Evolutionary conservation across 768 basidiomycete species (phyloP).

Genomic region (Royoungia palumana): DNA sequence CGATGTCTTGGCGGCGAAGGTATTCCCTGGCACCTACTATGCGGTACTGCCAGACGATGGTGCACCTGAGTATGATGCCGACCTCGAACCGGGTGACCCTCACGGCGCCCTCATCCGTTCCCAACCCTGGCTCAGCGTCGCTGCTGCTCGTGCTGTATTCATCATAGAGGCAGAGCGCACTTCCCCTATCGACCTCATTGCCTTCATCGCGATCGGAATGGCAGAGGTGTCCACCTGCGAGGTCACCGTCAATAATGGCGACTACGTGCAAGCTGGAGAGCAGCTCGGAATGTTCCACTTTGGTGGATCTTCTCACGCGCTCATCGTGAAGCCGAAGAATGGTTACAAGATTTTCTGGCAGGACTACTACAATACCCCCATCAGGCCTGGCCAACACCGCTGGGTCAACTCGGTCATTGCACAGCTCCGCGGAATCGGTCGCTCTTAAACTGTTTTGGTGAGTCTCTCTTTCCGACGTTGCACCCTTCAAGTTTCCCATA

Average conservation of each 20-base stretch:
- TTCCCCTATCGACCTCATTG: constrained; percentile 46
- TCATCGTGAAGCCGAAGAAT: constrained; percentile 33
- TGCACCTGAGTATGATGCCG: background rate
- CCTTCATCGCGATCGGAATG: constrained; percentile 59
- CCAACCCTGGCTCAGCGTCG: constrained; percentile 40
- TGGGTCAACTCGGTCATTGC: constrained; percentile 11
- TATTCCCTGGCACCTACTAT: constrained; percentile 23
- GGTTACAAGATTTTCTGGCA: constrained; percentile 12
- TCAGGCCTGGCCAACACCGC: background rate
- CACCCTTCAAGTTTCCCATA: no score
- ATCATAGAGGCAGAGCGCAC: constrained; percentile 52
- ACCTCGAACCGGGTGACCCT: constrained; percentile 7
- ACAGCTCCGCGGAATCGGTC: no score
- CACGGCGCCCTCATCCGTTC: constrained; percentile 24
- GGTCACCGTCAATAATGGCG: constrained; percentile 43
- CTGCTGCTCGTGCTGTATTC: constrained; percentile 50
- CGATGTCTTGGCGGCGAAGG: constrained; percentile 32
- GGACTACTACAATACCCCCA: background rate
- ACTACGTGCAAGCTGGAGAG: constrained; percentile 48
- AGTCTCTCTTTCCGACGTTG: no score
- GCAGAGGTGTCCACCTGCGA: constrained; percentile 59
- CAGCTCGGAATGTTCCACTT: constrained; percentile 62
- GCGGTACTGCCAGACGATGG: constrained; percentile 11
- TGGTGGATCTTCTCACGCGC: constrained; percentile 50
- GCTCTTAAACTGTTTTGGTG: no score